These are phyloP conservation scores for Backusella parvicylindrica DNA, from an alignment of 192 early-diverging fungal species.

Conservation along the genomic window DNA sequence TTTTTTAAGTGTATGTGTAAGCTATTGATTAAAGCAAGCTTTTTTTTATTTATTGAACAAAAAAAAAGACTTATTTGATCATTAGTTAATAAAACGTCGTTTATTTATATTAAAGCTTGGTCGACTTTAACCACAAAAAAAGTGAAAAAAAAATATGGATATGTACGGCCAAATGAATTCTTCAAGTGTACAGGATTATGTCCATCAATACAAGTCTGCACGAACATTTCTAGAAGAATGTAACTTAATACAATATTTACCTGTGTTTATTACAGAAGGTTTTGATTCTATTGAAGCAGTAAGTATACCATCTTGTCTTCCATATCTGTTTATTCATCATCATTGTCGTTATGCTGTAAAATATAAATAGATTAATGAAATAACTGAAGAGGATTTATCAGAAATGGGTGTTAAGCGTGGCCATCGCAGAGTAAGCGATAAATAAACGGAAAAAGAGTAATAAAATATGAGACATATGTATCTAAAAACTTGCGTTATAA, in stretches of 20 bases:
- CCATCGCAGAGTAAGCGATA: constrained; percentile 37
- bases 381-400: constrained; percentile 34
- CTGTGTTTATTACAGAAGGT: constrained; percentile 32
- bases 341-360: not conserved
- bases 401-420: constrained; percentile 36
- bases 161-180: not conserved
- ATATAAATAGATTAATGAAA: constrained; percentile 28
- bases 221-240: constrained; percentile 17
- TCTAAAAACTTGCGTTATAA: not conserved
- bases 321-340: not conserved
- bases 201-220: not conserved
- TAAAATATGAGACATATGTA: not conserved
- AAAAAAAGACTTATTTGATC: not conserved
- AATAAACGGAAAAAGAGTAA: not conserved
- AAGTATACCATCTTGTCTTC: not conserved
- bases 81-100: not conserved
- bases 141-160: not conserved
- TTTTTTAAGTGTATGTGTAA: not conserved
- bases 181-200: not conserved
- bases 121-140: not conserved
- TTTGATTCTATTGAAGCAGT: constrained; percentile 33
- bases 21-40: too few species aligned
- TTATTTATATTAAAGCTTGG: not conserved
- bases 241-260: constrained; percentile 23
- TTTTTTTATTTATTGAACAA: not conserved